Evolutionary conservation across 2,329 filamentous ascomycete species (phyloP), one percentile per base, ranked within the genome.

Genomic region (Aspergillus aculeatus): DNA sequence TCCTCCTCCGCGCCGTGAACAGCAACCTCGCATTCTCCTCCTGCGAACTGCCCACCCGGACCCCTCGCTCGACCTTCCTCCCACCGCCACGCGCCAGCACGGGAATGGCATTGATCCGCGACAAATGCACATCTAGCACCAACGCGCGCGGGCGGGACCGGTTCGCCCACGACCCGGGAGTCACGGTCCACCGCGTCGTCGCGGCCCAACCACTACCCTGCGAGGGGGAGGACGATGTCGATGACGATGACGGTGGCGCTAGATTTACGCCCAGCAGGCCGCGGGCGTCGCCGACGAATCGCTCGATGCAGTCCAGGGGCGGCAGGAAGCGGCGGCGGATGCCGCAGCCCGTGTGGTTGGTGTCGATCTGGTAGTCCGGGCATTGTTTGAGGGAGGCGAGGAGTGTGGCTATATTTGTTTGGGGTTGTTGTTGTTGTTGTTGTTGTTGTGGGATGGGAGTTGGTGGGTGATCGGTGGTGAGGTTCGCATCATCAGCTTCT

Each of bases 311-410:
- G 41, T 77, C 75, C 5, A 80, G 64, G 2, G 75, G 64, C 3
- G 75, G 73, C 9, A 78, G 66, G 9, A 80, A 65, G 7, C 76
- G 73, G 26, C 76, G 77, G 21, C 76, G 67, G 14, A 79, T 69
- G 3, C 78, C 78, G 59, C 78, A 80, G 35, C 76, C 75, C 2
- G 67, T 66, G 54, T 80, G 78, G 56, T 75, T 73, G 2, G 64
- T 58, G 59, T 80, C 78, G 38, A 80, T 73, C 58, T 79, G 75
- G 61, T 79, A 79, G 35, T 76, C 74, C 2, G 78, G 77, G 52
- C 71, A 76, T 60, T 76, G 69, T 57, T 75, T 77, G 16, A 80
- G 66, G 11, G 72, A 71, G 5, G 72, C 66, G 9, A 79, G 71
- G 35, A 79, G 66, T 7, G 68, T 58, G 11, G 63, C 65, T 23